phyloP scores from a whole-genome alignment of 805 yeast species.

The Cyberlindnera galapagoensis region DNA sequence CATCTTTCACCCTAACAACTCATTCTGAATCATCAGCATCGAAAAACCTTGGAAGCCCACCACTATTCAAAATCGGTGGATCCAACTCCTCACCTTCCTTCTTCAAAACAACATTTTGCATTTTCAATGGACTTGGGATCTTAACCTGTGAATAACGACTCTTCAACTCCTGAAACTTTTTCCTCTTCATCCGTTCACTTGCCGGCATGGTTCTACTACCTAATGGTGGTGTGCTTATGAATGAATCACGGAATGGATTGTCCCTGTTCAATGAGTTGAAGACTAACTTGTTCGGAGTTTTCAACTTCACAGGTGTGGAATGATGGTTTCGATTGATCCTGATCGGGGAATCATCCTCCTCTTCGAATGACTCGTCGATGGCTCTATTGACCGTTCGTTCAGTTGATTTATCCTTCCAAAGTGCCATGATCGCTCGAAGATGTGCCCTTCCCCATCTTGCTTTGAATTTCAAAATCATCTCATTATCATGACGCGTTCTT shows the following conservation, averaged over 20 bases:
- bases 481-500: slow-evolving; percentile 29
- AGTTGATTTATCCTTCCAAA: slow-evolving; percentile 27
- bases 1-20: too few species aligned
- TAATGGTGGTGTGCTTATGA: too few species aligned
- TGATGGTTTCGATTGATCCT: slow-evolving; percentile 8
- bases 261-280: slow-evolving; percentile 2
- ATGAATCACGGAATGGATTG: too few species aligned
- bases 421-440: slow-evolving; percentile 27
- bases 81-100: too few species aligned
- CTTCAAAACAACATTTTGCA: too few species aligned
- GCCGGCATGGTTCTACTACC: slow-evolving; percentile 28
- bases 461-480: slow-evolving; percentile 26
- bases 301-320: slow-evolving; percentile 10
- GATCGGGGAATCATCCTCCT: slow-evolving; percentile 21
- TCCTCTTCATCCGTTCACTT: slow-evolving; percentile 28
- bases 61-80: too few species aligned
- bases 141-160: slow-evolving; percentile 29
- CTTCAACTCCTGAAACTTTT: slow-evolving; percentile 31
- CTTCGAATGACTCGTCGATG: slow-evolving; percentile 3
- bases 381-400: slow-evolving; percentile 1
- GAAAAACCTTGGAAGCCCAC: too few species aligned
- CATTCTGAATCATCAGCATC: too few species aligned
- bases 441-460: slow-evolving; percentile 35
- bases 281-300: slow-evolving; percentile 18
- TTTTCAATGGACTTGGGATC: slow-evolving; percentile 31